Base-by-base conservation (phyloP, 2,329 filamentous ascomycete genomes). In the Cryphonectria radicalis region DNA sequence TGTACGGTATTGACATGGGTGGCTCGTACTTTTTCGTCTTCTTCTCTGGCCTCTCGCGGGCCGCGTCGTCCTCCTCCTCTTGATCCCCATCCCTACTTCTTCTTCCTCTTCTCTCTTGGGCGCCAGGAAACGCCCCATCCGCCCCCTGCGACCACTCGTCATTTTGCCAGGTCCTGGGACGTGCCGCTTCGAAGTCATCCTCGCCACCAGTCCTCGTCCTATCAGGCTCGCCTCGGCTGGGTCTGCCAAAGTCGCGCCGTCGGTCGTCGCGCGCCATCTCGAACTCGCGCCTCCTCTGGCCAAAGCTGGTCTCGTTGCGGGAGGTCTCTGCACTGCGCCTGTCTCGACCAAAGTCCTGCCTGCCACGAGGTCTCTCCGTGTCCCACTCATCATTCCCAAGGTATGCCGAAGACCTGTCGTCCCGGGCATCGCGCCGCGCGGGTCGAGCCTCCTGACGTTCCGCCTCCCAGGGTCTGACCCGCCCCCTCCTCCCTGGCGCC, bases 1-100 rank as follows among this genome's bases (percentile, higher is more conserved):
- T 94, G 78, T 95, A 89, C 64, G 81, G 81, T 70, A 78, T 74
- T 65, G 76, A 79, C 40, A 77, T 72, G 69, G 73, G 75, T 14
- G 68, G 66, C 13, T 69, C 62, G 42, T 43, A 63, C 46, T 42
- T 71, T n/a, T 40, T 68, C 13, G 64, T 70, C 43, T 75, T 71
- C 32, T 73, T 72, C 28, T 70, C 63, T 60, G 60, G 63, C 25
- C 19, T 37, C 32, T 63, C 71, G 19, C 32, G 50, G 40, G 43
- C 22, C 37, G 59, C 66, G 43, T 53, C 63, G 59, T 46, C 66
- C 53, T 50, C 66, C 53, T 50, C 70, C 50, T 69, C 32, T 14
- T 53, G 14, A 14, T 22, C 50, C 19, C 19, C 32, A 3, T 50
- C 37, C 13, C 8, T 40, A 11, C 37, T 40, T 13, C 37, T 50